Base-by-base conservation (phyloP, 1,284 basidiomycete species). In the Paramarasmius palmivorus region DNA sequence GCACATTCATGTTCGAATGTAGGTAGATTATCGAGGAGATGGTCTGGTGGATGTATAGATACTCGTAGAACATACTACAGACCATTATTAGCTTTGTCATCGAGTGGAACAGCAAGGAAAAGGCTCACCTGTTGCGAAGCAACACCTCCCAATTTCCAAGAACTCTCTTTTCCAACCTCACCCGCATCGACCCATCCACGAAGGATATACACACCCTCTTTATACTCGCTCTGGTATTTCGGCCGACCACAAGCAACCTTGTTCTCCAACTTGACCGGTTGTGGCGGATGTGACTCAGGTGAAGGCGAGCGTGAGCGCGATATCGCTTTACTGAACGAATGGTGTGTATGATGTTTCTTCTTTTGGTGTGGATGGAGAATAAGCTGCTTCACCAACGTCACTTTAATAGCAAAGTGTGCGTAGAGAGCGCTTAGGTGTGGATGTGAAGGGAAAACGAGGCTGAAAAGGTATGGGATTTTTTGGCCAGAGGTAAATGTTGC, bases 11-110 rank as follows among this genome's bases (percentile, higher is more conserved):
- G 67, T 15, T 61, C 59, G 57, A 73, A 78, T 20, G 62, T 59
- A 4, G 76, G 77, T 22, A 78, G 59, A 57, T 74, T 68, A 14
- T 66, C 68, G 3, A 63, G 54, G 10, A 70, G 50, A 45, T 57
- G 58, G 20, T 65, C 55, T 4, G 74, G 72, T 10, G 74, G 70
- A 3, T 61, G 57, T 15, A 78, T 58, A n/a, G 61, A 57, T 12
- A 74, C 62, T 20, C 70, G 70, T 17, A 79, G 64, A 41, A 73
- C 51, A 59, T 78, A 74, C 77, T 79, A 41, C 12, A 41, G n/a
- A 22, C 22, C 52, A 39, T 26, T 39, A 57, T 32, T 59, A 51
- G 53, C 48, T 52, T 12, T 4, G 14, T 3, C 15, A 37, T 25
- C 47, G 39, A 5, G 49, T 25, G n/a, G 22, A 19, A 29, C 46